phyloP scores from a whole-genome alignment of 108 stramenopile species.

The Skeletonema marinoi region DNA sequence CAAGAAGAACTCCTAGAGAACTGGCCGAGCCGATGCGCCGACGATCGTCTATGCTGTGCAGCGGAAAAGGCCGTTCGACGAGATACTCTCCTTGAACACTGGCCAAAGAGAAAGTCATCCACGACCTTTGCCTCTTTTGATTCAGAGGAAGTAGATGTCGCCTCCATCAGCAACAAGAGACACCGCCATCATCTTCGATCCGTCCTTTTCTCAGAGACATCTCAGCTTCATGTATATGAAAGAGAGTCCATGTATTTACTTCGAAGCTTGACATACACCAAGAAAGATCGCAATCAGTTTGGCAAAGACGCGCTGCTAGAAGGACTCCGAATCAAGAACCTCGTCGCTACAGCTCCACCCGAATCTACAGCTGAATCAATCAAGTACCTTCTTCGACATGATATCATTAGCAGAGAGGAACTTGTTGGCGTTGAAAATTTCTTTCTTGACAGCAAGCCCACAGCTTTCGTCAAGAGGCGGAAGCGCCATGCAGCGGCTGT shows the following conservation, averaged over 20 bases:
- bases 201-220: not conserved
- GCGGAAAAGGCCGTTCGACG: not conserved
- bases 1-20: not conserved
- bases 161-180: not conserved
- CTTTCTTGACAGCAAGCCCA: not conserved
- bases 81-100: not conserved
- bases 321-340: not conserved
- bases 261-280: not conserved
- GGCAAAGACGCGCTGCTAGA: not conserved
- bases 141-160: not conserved
- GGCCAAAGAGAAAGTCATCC: not conserved
- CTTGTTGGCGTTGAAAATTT: not conserved
- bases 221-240: not conserved
- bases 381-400: not conserved
- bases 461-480: not conserved
- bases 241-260: not conserved
- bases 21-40: too few relatives aligned
- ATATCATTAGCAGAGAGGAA: not conserved
- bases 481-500: not conserved
- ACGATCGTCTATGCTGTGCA: too few relatives aligned
- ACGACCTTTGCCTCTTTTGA: not conserved
- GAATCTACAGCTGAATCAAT: not conserved
- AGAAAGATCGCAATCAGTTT: not conserved
- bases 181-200: too few relatives aligned
- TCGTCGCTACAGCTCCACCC: not conserved